phyloP scores from a whole-genome alignment of 2,329 filamentous ascomycete species.

The Fusarium scirpi region DNA sequence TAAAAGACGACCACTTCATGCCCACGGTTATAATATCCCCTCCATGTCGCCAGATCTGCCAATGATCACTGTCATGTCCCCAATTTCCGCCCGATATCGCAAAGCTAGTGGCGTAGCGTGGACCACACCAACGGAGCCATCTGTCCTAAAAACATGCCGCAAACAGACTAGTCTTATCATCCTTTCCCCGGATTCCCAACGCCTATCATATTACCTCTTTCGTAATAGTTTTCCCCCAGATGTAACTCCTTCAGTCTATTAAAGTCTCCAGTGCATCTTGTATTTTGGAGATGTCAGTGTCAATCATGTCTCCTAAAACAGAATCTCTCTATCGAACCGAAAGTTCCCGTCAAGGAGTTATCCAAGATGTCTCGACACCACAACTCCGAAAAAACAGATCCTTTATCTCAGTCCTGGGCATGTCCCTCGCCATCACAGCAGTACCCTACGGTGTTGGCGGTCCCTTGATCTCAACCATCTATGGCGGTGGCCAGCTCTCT shows the following conservation, averaged over 20 bases:
- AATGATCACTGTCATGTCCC: too few species aligned
- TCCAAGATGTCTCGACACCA: neutral
- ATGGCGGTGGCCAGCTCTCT: neutral
- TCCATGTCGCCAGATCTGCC: too few species aligned
- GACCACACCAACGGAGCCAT: neutral
- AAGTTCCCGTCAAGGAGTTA: neutral
- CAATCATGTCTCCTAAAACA: neutral
- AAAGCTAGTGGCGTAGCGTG: neutral
- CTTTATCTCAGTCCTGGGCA: neutral
- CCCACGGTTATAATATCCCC: accelerated
- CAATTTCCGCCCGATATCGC: neutral
- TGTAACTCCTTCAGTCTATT: neutral
- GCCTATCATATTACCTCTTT: neutral
- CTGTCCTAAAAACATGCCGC: neutral
- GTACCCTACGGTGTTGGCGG: neutral
- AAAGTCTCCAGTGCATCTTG: too few species aligned
- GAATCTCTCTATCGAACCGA: neutral
- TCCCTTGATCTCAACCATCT: neutral
- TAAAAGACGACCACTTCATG: neutral
- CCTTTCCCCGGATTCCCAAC: neutral
- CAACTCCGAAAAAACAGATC: constrained; percentile 9
- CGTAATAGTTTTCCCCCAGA: neutral
- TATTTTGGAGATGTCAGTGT: accelerated
- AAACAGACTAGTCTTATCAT: neutral
- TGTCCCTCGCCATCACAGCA: constrained; percentile 2